phyloP scores from a whole-genome alignment of 148 eudicot genomes.

The Pouteria glomerata region DNA sequence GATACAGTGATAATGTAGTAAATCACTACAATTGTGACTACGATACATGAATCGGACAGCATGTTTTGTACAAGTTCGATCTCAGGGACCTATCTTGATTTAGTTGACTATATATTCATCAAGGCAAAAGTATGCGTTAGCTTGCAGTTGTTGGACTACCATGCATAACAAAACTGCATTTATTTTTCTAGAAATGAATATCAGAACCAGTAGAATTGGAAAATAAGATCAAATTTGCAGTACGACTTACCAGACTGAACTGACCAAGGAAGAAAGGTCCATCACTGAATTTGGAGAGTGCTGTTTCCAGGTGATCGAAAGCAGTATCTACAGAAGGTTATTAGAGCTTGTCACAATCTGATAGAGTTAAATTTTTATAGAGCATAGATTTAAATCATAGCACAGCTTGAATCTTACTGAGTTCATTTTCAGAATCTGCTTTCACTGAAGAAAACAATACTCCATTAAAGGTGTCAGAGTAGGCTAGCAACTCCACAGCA shows the following conservation, averaged over 20 bases:
- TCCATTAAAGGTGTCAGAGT: constrained; percentile 32
- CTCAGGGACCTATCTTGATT: no score
- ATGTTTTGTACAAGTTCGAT: no score
- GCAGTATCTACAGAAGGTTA: constrained; percentile 26
- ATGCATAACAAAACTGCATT: background rate
- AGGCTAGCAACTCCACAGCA: constrained; percentile 34
- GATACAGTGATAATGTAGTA: no score
- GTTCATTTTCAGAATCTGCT: constrained; percentile 29
- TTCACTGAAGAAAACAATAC: constrained; percentile 36
- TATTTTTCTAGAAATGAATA: background rate
- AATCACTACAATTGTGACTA: no score
- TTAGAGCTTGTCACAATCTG: background rate
- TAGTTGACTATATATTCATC: background rate
- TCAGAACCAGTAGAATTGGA: background rate
- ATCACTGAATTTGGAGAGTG: constrained; percentile 35
- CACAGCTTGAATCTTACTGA: constrained; percentile 25
- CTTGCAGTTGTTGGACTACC: background rate
- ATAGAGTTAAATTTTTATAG: no score
- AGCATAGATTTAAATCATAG: no score
- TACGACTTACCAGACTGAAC: constrained; percentile 31
- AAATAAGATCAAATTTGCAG: background rate
- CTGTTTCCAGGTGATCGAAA: constrained; percentile 34
- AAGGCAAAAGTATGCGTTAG: background rate
- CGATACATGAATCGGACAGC: no score
- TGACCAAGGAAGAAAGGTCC: constrained; percentile 42